phyloP scores from a whole-genome alignment of 371 early-diverging fungal genomes.

The Blakeslea trispora region DNA sequence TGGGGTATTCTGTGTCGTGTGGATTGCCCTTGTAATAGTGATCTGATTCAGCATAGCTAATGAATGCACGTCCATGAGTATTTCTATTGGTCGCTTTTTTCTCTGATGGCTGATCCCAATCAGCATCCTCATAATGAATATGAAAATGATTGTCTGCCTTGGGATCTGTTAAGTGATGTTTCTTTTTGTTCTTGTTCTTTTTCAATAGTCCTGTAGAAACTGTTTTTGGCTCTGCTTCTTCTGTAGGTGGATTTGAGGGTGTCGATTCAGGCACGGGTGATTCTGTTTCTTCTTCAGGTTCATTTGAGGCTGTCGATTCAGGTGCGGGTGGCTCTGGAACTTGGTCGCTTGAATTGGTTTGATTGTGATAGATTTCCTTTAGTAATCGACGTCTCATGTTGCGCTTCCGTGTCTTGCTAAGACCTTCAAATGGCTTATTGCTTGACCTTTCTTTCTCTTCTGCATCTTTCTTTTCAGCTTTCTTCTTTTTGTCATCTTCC shows the following conservation, averaged over 20 bases:
- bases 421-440: slow-evolving; percentile 17
- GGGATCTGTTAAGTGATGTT: slow-evolving; percentile 13
- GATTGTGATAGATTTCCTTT: not conserved
- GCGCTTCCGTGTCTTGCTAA: not conserved
- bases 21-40: slow-evolving; percentile 3
- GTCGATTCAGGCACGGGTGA: no score
- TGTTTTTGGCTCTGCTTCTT: not conserved
- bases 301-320: no score
- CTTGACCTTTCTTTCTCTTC: not conserved
- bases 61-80: slow-evolving; percentile 22
- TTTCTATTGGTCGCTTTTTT: not conserved
- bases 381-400: slow-evolving; percentile 10
- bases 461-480: not conserved
- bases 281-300: no score
- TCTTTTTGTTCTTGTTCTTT: slow-evolving; percentile 26
- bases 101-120: not conserved
- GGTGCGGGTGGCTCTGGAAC: not conserved
- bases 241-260: not conserved
- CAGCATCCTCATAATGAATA: not conserved
- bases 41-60: slow-evolving; percentile 18
- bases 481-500: not conserved
- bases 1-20: slow-evolving; percentile 12
- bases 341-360: no score
- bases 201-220: slow-evolving; percentile 7
- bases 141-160: slow-evolving; percentile 3